Percentiles rank a stretch among this genome's conserved stretches.
Conservation (phyloP, 2,329 filamentous ascomycete genomes). For the Fusarium mundagurra region DNA sequence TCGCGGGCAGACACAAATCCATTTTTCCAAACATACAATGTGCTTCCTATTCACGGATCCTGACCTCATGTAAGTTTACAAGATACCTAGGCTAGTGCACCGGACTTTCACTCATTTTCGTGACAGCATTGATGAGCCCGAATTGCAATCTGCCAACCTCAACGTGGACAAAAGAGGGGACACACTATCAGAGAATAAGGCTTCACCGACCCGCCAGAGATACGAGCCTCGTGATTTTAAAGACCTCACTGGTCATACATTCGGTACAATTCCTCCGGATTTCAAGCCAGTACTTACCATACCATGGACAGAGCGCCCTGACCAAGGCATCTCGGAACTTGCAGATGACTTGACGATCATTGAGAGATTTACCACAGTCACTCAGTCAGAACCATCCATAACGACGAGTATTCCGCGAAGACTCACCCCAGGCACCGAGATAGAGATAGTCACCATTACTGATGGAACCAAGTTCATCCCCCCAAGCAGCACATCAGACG, state of each 20-base stretch:
- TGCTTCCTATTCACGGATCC: background rate
- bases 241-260: background rate
- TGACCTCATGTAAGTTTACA: background rate
- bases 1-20: background rate
- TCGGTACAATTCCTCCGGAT: background rate
- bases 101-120: background rate
- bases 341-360: background rate
- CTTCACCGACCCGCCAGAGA: too few species aligned
- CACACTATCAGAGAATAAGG: too few species aligned
- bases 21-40: background rate
- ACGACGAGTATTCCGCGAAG: background rate
- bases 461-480: background rate
- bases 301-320: background rate
- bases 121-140: background rate
- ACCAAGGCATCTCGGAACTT: background rate
- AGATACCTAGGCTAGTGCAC: rapidly evolving
- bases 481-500: background rate
- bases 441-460: background rate
- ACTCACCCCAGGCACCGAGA: background rate
- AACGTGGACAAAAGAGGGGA: background rate
- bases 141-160: background rate
- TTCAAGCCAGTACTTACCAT: background rate
- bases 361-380: background rate
- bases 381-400: background rate
- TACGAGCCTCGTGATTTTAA: background rate